These are phyloP conservation scores for Boletus huronensis DNA, from an alignment of 768 basidiomycete species.

Conservation along the genomic window DNA sequence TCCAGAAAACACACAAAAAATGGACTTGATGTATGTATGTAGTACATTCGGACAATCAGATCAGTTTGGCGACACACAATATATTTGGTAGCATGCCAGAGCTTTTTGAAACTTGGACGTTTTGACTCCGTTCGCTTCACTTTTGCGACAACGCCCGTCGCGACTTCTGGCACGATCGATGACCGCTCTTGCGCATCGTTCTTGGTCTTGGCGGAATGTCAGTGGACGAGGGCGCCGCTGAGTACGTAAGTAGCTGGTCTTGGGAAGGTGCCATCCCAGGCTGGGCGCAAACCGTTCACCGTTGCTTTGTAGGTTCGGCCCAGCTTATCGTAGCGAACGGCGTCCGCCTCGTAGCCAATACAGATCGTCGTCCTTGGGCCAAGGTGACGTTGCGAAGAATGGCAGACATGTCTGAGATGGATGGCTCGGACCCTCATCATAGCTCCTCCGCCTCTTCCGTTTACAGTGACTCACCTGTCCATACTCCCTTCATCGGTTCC, in stretches of 20 bases:
- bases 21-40: constrained; percentile 90
- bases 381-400: neutral
- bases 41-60: constrained; percentile 11
- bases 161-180: neutral
- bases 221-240: neutral
- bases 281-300: neutral
- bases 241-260: constrained; percentile 13
- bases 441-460: constrained; percentile 75
- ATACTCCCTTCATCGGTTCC: constrained; percentile 23
- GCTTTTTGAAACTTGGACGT: neutral
- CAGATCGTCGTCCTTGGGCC: neutral
- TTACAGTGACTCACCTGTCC: constrained; percentile 7
- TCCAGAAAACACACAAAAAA: constrained; percentile 60
- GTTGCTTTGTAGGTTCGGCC: neutral
- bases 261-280: neutral
- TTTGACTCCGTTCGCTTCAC: neutral
- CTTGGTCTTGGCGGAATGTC: constrained; percentile 4
- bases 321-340: neutral
- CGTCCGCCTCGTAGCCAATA: neutral
- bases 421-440: constrained; percentile 80
- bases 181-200: neutral
- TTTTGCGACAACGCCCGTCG: neutral
- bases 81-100: neutral
- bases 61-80: neutral
- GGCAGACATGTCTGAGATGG: constrained; percentile 30